Evolutionary conservation across 257 asterid species (phyloP), one percentile per base, ranked within the genome.

Genomic region (Parsonsia alboflavescens): DNA sequence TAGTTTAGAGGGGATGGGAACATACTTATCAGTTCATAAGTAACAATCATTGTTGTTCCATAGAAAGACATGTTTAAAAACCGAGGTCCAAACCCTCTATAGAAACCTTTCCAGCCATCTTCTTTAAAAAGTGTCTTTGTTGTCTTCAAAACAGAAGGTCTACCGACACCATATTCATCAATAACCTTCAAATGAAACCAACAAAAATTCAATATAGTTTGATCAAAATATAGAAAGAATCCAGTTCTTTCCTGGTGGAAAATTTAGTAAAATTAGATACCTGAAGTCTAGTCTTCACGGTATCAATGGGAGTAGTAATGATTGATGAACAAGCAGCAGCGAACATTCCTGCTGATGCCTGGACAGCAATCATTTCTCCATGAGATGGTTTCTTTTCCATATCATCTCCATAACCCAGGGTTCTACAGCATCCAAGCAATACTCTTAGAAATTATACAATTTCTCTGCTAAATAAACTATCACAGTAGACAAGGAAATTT

Each of bases 41-140:
- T 93, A 71, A 93, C 97, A 4, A 93, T 91, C 98, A 93, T 93
- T 26, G 98, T 85, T 21, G 94, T 88, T 79, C 98, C 98, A 65
- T 89, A 93, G 77, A 90, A 82, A 61, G 98, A 91, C 96, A 93
- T 90, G 84, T 90, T 93, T 24, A 93, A 78, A 78, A 91, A 93
- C 56, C 97, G 93, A 49, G 98, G 98, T 67, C 96, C 93, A 71
- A 93, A 90, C 52, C 98, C 98, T 80, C 96, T 82, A 72, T 91
- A 93, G 80, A 93, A 90, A 10, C 98, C 98, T 75, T 78, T 87
- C 97, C 98, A 90, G 52, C 97, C 98, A 65, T 93, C 97, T 88
- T 91, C 97, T 78, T 79, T 80, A 52, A 93, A 50, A 70, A 93
- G 97, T 57, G 79, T 49, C 89, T 73, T 93, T 19, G 87, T 68